Percentiles rank a stretch among this genome's conserved stretches.
phyloP scores from a whole-genome alignment of 2,329 filamentous ascomycete genomes.

The Cladosporium sp. region DNA sequence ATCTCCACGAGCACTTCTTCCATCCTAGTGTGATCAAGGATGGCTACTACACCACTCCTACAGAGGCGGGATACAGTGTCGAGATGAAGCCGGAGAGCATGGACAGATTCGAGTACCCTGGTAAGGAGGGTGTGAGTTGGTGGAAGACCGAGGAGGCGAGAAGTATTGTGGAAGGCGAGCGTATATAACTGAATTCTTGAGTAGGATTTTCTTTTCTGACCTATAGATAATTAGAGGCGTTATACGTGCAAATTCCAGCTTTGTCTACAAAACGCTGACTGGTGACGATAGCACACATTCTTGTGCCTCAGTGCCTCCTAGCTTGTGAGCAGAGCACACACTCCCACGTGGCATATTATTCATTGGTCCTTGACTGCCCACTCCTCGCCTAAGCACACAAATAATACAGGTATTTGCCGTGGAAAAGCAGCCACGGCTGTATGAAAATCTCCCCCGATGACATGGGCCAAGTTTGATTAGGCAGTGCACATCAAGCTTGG shows the following conservation, averaged over 20 bases:
- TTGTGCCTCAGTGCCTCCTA: too few relatives aligned
- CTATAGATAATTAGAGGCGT: too few relatives aligned
- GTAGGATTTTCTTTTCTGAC: too few relatives aligned
- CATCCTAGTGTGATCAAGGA: slow-evolving; percentile 75
- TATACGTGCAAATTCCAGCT: too few relatives aligned
- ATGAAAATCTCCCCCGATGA: not conserved
- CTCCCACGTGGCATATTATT: too few relatives aligned
- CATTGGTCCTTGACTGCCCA: too few relatives aligned
- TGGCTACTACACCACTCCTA: slow-evolving; percentile 83
- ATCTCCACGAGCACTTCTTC: slow-evolving; percentile 88
- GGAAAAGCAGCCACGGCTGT: too few relatives aligned
- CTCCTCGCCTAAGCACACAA: too few relatives aligned
- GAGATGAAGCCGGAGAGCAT: slow-evolving; percentile 91
- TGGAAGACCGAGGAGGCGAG: slow-evolving; percentile 79
- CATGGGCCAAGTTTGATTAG: not conserved
- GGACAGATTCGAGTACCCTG: slow-evolving; percentile 72
- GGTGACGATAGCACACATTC: too few relatives aligned
- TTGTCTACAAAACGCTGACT: too few relatives aligned
- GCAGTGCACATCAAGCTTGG: not conserved
- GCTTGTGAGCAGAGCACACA: too few relatives aligned
- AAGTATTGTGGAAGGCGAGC: slow-evolving; percentile 59
- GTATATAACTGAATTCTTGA: not conserved
- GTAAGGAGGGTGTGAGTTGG: slow-evolving; percentile 74
- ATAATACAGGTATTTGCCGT: too few relatives aligned
- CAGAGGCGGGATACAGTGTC: slow-evolving; percentile 78